Base-by-base conservation (phyloP, 202 grass and related monocot genomes). In the Miscanthus sacchariflorus region DNA sequence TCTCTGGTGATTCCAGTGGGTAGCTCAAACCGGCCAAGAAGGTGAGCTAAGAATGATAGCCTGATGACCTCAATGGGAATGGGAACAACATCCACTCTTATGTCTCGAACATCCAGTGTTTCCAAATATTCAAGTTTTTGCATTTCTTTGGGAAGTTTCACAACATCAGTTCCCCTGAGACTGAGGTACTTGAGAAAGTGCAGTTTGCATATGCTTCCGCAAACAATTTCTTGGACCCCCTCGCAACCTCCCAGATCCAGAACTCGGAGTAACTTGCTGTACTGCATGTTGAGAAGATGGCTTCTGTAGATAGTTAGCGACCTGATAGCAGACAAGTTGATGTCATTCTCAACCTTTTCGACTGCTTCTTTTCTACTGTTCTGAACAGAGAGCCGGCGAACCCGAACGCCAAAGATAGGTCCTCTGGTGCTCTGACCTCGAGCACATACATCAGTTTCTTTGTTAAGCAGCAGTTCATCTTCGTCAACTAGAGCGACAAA, bases 161-260 rank as follows among this genome's bases (percentile, higher is more conserved):
- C 7, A 2, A 75, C 14, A 2, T 28, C 15, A 4, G 69, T 42
- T 0, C 17, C 12, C 56, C 56, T 84, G 40, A 84, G 70, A 1
- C 23, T 66, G 39, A 84, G 82, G 4, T 84, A 30, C 40, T 65
- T 75, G 5, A 84, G 70, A 19, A 65, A 75, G 17, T 0, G 5
- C 9, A 48, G 8, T 15, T 48, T 4, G 12, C 82, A 65, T 75
- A 66, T 75, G 54, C 7, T 35, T 35, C 33, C 33, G 33, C 33
- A 35, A 35, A 35, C 33, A 35, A 35, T 35, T 35, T 35, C 10
- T 5, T 72, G 2, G 18, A 84, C 0, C 23, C 82, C 70, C 2
- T 1, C 3, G 70, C 82, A 84, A 9, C 78, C n/a, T 48, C 35
- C 36, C 11, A 87, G 78, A n/a, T 87, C 85, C 3, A 87, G 61